Percentiles rank a stretch among this genome's conserved stretches.
These are phyloP conservation scores for Fraxinus anomala DNA, from an alignment of 257 asterid species.

Conservation along the genomic window DNA sequence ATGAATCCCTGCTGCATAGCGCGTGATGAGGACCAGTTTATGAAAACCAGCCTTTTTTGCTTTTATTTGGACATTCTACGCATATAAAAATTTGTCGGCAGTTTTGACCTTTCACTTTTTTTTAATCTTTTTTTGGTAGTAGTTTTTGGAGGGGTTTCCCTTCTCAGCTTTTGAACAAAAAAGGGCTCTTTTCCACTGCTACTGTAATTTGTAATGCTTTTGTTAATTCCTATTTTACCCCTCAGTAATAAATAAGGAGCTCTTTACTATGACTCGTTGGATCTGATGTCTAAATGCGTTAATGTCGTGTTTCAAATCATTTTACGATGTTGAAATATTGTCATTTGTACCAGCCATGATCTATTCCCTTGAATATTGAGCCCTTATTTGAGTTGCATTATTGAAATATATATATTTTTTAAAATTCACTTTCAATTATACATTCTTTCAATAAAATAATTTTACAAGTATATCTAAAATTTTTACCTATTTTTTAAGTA, in stretches of 20 bases:
- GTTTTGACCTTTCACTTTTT: constrained; percentile 33
- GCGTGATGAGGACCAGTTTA: constrained; percentile 24
- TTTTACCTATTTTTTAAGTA: too few species aligned
- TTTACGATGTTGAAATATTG: too few species aligned
- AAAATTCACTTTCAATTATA: too few species aligned
- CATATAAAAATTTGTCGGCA: constrained; percentile 21
- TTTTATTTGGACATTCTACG: background rate
- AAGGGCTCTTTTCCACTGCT: constrained; percentile 26
- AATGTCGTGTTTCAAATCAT: too few species aligned
- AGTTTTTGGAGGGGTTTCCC: constrained; percentile 5
- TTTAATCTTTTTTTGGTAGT: background rate
- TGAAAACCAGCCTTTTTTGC: constrained; percentile 5
- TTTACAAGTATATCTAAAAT: too few species aligned
- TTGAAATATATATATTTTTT: too few species aligned
- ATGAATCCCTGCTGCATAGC: constrained; percentile 28
- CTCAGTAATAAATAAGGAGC: background rate
- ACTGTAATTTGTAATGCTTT: background rate
- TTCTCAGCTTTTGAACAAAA: constrained; percentile 26
- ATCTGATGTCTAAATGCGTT: too few species aligned
- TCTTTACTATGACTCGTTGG: too few species aligned
- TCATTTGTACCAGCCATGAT: too few species aligned
- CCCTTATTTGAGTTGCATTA: too few species aligned
- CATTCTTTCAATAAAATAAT: too few species aligned
- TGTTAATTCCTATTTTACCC: background rate
- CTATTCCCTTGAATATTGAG: too few species aligned